These are phyloP conservation scores for Penicillium sp. DNA, from an alignment of 2,329 filamentous ascomycete species.

Conservation along the genomic window DNA sequence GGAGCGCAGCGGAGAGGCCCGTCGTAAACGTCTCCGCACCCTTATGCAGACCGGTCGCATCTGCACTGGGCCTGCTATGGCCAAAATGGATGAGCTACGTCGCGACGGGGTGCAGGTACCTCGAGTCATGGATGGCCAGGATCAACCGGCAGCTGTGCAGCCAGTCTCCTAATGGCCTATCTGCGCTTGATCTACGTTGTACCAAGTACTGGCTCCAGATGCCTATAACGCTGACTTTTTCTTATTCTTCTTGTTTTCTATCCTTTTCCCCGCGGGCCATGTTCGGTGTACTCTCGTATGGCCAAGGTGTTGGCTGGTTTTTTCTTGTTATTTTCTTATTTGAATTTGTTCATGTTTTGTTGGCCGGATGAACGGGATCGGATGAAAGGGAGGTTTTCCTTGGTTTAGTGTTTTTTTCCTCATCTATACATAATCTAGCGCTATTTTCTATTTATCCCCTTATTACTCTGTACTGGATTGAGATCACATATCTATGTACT, in stretches of 20 bases:
- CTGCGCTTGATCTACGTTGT: background rate
- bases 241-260: background rate
- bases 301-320: background rate
- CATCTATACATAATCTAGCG: conserved; percentile 13
- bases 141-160: conserved; percentile 24
- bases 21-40: conserved; percentile 43
- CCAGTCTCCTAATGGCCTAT: conserved; percentile 23
- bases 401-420: background rate
- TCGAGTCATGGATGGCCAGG: conserved; percentile 22
- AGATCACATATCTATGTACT: background rate
- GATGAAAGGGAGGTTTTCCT: conserved; percentile 13
- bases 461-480: background rate
- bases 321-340: conserved; percentile 9
- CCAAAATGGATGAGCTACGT: conserved; percentile 31
- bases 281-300: background rate
- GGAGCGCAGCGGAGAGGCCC: conserved; percentile 40
- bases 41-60: conserved; percentile 38
- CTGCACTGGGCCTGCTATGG: conserved; percentile 33
- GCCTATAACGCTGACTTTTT: background rate
- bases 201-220: background rate
- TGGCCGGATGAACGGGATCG: conserved; percentile 18
- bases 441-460: background rate
- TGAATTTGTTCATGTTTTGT: conserved; percentile 6
- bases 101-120: conserved; percentile 25
- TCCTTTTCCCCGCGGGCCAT: background rate